A percentile compares a stretch with the other conserved stretches of the same genome.
phyloP scores from a whole-genome alignment of 352 stramenopile genomes.

The Phytophthora multivora region DNA sequence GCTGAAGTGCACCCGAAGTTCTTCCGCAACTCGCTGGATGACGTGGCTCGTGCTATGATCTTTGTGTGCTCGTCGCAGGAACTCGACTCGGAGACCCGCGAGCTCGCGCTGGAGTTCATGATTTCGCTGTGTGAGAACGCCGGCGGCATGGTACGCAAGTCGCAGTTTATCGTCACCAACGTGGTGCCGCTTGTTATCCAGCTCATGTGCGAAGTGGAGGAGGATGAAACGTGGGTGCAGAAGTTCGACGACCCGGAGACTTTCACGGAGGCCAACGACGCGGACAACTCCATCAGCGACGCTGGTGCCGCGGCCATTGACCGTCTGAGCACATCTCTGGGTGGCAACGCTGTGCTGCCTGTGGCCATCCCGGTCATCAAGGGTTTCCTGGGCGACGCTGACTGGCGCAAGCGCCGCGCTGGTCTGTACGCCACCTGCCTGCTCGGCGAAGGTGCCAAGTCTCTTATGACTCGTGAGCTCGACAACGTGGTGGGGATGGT shows the following conservation, averaged over 20 bases:
- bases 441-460: slow-evolving; percentile 77
- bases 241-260: slow-evolving; percentile 86
- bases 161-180: slow-evolving; percentile 57
- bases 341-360: slow-evolving; percentile 74
- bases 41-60: slow-evolving; percentile 80
- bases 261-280: slow-evolving; percentile 66
- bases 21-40: slow-evolving; percentile 73
- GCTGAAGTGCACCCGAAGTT: slow-evolving; percentile 84
- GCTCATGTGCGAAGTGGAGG: slow-evolving; percentile 83
- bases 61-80: slow-evolving; percentile 69
- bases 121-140: slow-evolving; percentile 82
- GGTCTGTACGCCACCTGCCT: slow-evolving; percentile 81
- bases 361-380: slow-evolving; percentile 81
- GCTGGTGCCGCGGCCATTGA: slow-evolving; percentile 78
- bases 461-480: slow-evolving; percentile 79
- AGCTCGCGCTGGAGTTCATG: slow-evolving; percentile 84
- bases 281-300: slow-evolving; percentile 73
- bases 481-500: slow-evolving; percentile 79
- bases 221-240: slow-evolving; percentile 68
- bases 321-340: slow-evolving; percentile 72
- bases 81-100: slow-evolving; percentile 74
- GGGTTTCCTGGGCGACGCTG: slow-evolving; percentile 56
- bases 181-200: slow-evolving; percentile 78
- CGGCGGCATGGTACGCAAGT: slow-evolving; percentile 84
- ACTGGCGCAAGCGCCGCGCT: slow-evolving; percentile 80